phyloP scores from a whole-genome alignment of 2,329 filamentous ascomycete species.

The Claviceps sp. region DNA sequence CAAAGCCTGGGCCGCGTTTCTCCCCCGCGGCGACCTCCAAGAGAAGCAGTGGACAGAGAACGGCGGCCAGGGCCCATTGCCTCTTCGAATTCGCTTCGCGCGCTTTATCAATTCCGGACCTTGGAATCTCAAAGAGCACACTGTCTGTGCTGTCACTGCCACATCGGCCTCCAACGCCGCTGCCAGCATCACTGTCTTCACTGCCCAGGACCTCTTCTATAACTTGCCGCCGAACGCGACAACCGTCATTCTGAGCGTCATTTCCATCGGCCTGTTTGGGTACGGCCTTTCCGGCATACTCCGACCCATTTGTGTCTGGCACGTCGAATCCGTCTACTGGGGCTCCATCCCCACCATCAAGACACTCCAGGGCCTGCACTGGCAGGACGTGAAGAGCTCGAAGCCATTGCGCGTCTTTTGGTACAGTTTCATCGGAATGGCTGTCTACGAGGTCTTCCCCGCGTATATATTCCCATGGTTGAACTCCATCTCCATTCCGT shows the following conservation, averaged over 20 bases:
- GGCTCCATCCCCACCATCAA: slow-evolving; percentile 37
- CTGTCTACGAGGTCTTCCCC: slow-evolving; percentile 37
- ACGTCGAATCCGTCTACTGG: slow-evolving; percentile 45
- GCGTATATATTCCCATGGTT: slow-evolving; percentile 43
- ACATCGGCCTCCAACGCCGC: slow-evolving; percentile 37
- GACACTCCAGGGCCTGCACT: slow-evolving; percentile 40
- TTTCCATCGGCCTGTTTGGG: slow-evolving; percentile 42
- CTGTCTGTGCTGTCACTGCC: slow-evolving; percentile 39
- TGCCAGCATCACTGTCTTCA: slow-evolving; percentile 22
- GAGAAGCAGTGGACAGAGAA: slow-evolving; percentile 32
- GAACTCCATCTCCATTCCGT: slow-evolving; percentile 40
- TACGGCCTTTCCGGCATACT: slow-evolving; percentile 40
- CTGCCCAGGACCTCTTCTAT: slow-evolving; percentile 39
- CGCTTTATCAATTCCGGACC: slow-evolving; percentile 36
- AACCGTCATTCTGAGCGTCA: slow-evolving; percentile 32
- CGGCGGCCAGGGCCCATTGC: slow-evolving; percentile 26
- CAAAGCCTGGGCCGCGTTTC: slow-evolving; percentile 17
- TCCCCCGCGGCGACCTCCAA: slow-evolving; percentile 33
- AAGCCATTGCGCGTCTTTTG: slow-evolving; percentile 39
- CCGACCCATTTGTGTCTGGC: slow-evolving; percentile 41
- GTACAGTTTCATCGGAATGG: slow-evolving; percentile 35
- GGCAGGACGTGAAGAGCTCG: slow-evolving; percentile 34
- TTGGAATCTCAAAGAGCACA: slow-evolving; percentile 43
- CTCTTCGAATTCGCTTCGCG: slow-evolving; percentile 25
- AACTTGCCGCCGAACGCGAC: slow-evolving; percentile 28